These are phyloP conservation scores for Emericellopsis cladophorae DNA, from an alignment of 2,329 filamentous ascomycete genomes.

Conservation along the genomic window DNA sequence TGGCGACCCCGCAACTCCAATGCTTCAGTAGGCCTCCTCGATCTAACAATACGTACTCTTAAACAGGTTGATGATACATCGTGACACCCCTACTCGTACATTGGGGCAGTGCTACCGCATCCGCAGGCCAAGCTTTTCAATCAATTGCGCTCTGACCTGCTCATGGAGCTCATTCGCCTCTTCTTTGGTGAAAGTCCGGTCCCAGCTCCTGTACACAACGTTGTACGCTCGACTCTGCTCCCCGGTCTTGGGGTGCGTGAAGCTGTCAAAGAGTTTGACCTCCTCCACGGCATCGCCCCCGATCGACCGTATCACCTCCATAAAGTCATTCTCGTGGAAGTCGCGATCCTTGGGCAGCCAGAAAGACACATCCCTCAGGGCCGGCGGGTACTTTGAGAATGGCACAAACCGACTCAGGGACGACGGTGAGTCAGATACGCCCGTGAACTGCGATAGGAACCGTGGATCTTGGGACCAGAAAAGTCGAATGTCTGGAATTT, in stretches of 20 bases:
- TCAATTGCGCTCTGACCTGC: conserved; percentile 50
- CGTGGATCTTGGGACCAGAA: conserved; percentile 85
- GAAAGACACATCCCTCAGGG: conserved; percentile 87
- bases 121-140: conserved; percentile 65
- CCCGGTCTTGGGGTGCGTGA: conserved; percentile 75
- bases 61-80: neutral
- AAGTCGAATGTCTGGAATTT: conserved; percentile 88
- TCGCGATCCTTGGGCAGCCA: conserved; percentile 52
- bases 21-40: no score
- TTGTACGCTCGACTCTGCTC: conserved; percentile 81
- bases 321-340: conserved; percentile 93
- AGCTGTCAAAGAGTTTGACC: conserved; percentile 73
- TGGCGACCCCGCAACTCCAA: no score
- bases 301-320: conserved; percentile 82
- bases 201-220: conserved; percentile 85
- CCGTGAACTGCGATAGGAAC: conserved; percentile 76
- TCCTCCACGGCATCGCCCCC: conserved; percentile 81
- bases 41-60: no score
- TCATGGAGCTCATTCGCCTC: conserved; percentile 71
- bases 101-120: conserved; percentile 9
- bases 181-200: conserved; percentile 75
- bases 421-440: conserved; percentile 37
- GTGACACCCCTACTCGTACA: neutral
- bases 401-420: conserved; percentile 56
- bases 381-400: conserved; percentile 85